Conservation (phyloP, 768 basidiomycete genomes). For the Candolleomyces efflorescens region DNA sequence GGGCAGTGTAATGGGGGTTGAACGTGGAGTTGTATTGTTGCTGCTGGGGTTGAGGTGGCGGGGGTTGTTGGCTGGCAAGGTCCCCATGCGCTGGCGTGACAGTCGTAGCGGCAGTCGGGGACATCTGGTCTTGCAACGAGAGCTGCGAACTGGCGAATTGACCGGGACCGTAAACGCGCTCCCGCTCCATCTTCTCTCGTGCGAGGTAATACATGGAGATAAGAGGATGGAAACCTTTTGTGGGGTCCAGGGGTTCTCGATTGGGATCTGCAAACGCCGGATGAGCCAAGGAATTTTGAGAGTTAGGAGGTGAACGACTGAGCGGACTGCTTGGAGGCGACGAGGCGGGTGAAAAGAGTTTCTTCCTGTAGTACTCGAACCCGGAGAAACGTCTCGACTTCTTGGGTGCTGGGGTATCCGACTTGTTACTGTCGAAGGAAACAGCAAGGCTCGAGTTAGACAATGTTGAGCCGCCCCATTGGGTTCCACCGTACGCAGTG, state of each 20-base stretch:
- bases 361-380: slow-evolving; percentile 91
- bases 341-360: slow-evolving; percentile 69
- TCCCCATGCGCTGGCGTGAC: slow-evolving; percentile 11
- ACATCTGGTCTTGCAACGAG: slow-evolving; percentile 35
- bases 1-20: slow-evolving; percentile 24
- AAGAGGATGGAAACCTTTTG: slow-evolving; percentile 89
- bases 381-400: slow-evolving; percentile 88
- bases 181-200: slow-evolving; percentile 92
- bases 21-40: slow-evolving; percentile 11
- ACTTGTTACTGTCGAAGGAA: slow-evolving; percentile 52
- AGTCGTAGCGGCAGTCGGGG: slow-evolving; percentile 8
- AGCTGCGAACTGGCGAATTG: slow-evolving; percentile 92
- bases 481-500: slow-evolving; percentile 26
- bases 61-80: slow-evolving; percentile 3
- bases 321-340: slow-evolving; percentile 38
- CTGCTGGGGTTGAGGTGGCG: background rate
- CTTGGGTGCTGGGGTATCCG: slow-evolving; percentile 43
- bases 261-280: slow-evolving; percentile 40
- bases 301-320: slow-evolving; percentile 55
- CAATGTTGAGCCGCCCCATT: slow-evolving; percentile 50
- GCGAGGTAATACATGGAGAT: slow-evolving; percentile 97
- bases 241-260: slow-evolving; percentile 71
- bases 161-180: slow-evolving; percentile 89
- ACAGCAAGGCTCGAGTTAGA: slow-evolving; percentile 70
- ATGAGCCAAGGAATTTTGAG: slow-evolving; percentile 51